phyloP scores from a whole-genome alignment of 257 asterid genomes.

The Lycium ferocissimum region DNA sequence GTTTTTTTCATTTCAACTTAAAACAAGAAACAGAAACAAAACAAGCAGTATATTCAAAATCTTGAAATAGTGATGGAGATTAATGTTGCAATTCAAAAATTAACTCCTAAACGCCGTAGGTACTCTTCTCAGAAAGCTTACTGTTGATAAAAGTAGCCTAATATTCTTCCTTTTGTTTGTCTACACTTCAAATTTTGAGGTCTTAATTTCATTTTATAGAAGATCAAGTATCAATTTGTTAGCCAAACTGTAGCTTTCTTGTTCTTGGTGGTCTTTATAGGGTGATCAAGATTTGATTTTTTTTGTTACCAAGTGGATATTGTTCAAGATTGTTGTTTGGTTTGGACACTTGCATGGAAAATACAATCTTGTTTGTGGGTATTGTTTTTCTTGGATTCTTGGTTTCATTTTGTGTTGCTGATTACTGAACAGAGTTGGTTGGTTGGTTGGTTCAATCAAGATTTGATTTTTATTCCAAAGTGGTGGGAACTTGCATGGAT shows the following conservation, averaged over 20 bases:
- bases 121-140: slow-evolving; percentile 74
- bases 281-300: slow-evolving; percentile 17
- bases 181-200: slow-evolving; percentile 33
- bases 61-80: slow-evolving; percentile 53
- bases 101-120: slow-evolving; percentile 57
- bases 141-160: slow-evolving; percentile 44
- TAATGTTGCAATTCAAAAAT: slow-evolving; percentile 43
- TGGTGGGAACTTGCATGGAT: slow-evolving; percentile 32
- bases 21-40: not conserved
- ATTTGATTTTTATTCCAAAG: slow-evolving; percentile 12
- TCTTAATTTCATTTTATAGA: not conserved
- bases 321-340: slow-evolving; percentile 36
- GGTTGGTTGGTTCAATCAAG: slow-evolving; percentile 37
- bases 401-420: slow-evolving; percentile 38
- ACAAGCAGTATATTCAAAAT: slow-evolving; percentile 7
- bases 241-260: not conserved
- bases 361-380: slow-evolving; percentile 1
- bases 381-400: slow-evolving; percentile 36
- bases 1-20: not conserved
- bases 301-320: slow-evolving; percentile 28
- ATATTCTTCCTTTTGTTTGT: slow-evolving; percentile 1
- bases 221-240: not conserved
- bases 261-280: not conserved
- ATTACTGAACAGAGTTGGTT: slow-evolving; percentile 39
- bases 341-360: slow-evolving; percentile 44